Percentiles rank a stretch among this genome's conserved stretches.
Conservation (phyloP, 2,329 filamentous ascomycete species). For the Stagonosporopsis cucurbitacearum region DNA sequence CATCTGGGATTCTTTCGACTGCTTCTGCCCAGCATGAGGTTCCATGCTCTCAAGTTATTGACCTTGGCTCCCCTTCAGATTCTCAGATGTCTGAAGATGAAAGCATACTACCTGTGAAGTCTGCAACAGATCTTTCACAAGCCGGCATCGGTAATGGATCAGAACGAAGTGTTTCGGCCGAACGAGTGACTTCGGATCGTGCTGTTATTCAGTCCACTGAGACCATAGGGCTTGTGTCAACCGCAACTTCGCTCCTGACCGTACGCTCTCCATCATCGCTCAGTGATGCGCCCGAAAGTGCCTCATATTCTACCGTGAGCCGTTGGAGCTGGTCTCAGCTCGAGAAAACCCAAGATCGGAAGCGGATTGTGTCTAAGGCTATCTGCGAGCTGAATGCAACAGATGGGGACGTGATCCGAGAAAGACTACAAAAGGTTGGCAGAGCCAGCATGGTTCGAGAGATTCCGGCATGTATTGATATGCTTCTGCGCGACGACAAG, state of each 20-base stretch:
- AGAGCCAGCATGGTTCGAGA: slow-evolving; percentile 32
- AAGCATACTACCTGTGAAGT: not conserved
- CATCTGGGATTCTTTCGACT: not conserved
- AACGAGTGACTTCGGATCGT: not conserved
- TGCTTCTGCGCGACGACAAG: slow-evolving; percentile 26
- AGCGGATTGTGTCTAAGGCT: slow-evolving; percentile 54
- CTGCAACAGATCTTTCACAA: not conserved
- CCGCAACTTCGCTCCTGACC: not conserved
- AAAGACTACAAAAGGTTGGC: slow-evolving; percentile 27
- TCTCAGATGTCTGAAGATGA: slow-evolving; percentile 9
- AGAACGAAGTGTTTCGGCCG: not conserved
- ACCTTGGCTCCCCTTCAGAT: slow-evolving; percentile 29
- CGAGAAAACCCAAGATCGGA: slow-evolving; percentile 49
- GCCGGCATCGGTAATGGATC: too few species aligned
- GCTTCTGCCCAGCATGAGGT: not conserved
- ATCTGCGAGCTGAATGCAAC: slow-evolving; percentile 41
- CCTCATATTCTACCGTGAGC: slow-evolving; percentile 34
- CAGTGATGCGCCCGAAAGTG: slow-evolving; percentile 32
- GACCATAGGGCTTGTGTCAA: not conserved
- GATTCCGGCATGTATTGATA: slow-evolving; percentile 31
- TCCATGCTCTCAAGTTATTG: slow-evolving; percentile 19
- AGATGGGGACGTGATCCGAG: slow-evolving; percentile 32
- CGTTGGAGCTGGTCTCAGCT: slow-evolving; percentile 49
- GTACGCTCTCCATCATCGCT: not conserved
- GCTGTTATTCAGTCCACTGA: slow-evolving; percentile 18